These are phyloP conservation scores for Ophioceras dolichostomum DNA, from an alignment of 2,329 filamentous ascomycete genomes.

Conservation along the genomic window DNA sequence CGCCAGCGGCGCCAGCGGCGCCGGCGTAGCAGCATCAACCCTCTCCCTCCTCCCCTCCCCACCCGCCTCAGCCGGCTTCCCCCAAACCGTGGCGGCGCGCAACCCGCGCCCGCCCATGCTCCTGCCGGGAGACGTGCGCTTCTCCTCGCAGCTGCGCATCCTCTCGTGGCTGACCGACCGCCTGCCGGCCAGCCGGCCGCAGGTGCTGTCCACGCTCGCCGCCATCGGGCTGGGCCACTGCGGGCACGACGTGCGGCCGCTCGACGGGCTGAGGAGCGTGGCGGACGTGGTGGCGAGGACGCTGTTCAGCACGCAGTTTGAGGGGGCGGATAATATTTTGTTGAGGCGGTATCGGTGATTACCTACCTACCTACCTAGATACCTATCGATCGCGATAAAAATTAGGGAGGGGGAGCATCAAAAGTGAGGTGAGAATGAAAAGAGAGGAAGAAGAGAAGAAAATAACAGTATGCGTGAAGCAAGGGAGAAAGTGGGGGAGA, in stretches of 20 bases:
- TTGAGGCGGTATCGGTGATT: slow-evolving; percentile 5
- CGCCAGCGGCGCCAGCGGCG: not conserved
- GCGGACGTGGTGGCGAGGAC: slow-evolving; percentile 7
- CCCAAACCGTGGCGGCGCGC: not conserved
- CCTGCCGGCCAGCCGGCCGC: slow-evolving; percentile 6
- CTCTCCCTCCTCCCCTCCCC: not conserved
- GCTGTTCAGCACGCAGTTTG: slow-evolving; percentile 7
- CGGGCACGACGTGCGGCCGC: slow-evolving; percentile 10
- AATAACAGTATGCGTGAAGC: too few relatives aligned
- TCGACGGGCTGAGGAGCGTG: slow-evolving; percentile 8
- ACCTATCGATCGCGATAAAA: too few relatives aligned
- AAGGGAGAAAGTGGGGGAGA: too few relatives aligned
- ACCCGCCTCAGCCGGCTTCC: slow-evolving; percentile 1
- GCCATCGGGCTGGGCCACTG: slow-evolving; percentile 11
- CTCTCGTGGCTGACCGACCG: slow-evolving; percentile 8
- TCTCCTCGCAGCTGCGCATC: slow-evolving; percentile 10
- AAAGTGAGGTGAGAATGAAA: too few relatives aligned
- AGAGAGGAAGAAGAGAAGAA: too few relatives aligned
- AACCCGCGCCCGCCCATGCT: slow-evolving; percentile 3
- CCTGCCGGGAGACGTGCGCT: slow-evolving; percentile 10
- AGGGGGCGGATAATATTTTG: slow-evolving; percentile 7
- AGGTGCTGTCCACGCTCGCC: slow-evolving; percentile 8
- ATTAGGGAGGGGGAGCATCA: too few relatives aligned
- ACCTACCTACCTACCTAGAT: too few relatives aligned
- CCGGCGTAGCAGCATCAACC: not conserved